Conservation (phyloP, 2,329 filamentous ascomycete species). For the Gremmenia infestans region DNA sequence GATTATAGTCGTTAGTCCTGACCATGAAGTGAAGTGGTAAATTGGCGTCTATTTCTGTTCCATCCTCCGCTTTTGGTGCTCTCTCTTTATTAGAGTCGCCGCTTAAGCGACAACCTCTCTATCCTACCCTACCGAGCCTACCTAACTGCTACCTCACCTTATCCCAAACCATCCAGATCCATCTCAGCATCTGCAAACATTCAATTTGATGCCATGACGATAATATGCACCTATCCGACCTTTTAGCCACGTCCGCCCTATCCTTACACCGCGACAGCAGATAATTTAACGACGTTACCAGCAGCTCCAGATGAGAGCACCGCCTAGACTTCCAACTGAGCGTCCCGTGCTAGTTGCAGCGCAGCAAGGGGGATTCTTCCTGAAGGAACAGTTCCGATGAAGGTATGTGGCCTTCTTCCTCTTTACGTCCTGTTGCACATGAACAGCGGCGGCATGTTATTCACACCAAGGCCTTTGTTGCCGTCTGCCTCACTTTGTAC, state of each 20-base stretch:
- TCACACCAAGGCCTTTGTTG: slow-evolving; percentile 4
- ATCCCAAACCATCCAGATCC: not conserved
- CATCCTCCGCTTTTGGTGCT: too few species aligned
- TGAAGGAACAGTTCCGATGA: slow-evolving; percentile 25
- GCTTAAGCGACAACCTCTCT: not conserved
- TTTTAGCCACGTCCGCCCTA: slow-evolving; percentile 4
- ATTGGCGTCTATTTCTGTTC: too few species aligned
- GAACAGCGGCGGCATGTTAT: slow-evolving; percentile 1
- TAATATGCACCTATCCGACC: slow-evolving; percentile 8
- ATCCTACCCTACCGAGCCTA: not conserved
- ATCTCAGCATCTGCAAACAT: not conserved
- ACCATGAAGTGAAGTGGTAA: too few species aligned
- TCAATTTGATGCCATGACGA: slow-evolving; percentile 16
- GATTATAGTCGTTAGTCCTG: too few species aligned
- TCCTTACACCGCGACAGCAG: slow-evolving; percentile 8
- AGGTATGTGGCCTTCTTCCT: slow-evolving; percentile 25
- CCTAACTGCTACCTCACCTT: slow-evolving; percentile 6
- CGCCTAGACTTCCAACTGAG: slow-evolving; percentile 22
- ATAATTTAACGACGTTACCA: slow-evolving; percentile 7
- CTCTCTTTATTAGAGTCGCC: not conserved
- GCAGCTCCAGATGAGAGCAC: slow-evolving; percentile 30
- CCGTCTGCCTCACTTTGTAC: slow-evolving; percentile 5
- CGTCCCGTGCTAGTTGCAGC: slow-evolving; percentile 26
- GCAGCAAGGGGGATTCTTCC: slow-evolving; percentile 27
- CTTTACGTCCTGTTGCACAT: not conserved